Conservation (phyloP, 2,329 filamentous ascomycete species). For the Rhinocladiella similis region DNA sequence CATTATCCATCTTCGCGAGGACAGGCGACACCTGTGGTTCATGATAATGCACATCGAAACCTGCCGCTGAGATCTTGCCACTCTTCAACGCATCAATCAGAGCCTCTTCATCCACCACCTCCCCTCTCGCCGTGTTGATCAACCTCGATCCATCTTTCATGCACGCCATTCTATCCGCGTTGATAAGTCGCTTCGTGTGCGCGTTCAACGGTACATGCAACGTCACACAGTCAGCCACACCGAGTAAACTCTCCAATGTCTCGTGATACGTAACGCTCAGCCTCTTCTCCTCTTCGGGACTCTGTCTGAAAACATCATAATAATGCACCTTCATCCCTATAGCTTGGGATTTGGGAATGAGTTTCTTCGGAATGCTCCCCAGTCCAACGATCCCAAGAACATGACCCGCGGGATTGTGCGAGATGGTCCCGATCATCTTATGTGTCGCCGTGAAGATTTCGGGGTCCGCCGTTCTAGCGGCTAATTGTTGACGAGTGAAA, state of each 20-base stretch:
- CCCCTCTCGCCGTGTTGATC: conserved; percentile 7
- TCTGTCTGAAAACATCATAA: conserved; percentile 40
- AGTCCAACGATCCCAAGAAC: conserved; percentile 56
- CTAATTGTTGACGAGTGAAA: conserved; percentile 50
- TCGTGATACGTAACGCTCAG: conserved; percentile 35
- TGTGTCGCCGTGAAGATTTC: conserved; percentile 46
- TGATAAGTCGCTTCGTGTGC: conserved; percentile 32
- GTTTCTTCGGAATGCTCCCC: conserved; percentile 48
- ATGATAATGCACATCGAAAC: conserved; percentile 11
- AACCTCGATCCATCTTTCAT: conserved; percentile 8
- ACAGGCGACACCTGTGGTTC: conserved; percentile 5
- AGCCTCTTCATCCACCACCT: conserved; percentile 11
- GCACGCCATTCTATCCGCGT: conserved; percentile 2
- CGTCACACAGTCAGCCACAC: conserved; percentile 36
- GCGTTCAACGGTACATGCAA: conserved; percentile 37
- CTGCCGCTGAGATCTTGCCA: conserved; percentile 3
- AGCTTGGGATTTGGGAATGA: conserved; percentile 48
- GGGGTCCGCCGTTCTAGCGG: conserved; percentile 46
- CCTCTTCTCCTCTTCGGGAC: conserved; percentile 33
- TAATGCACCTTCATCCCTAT: conserved; percentile 58
- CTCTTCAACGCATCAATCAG: conserved; percentile 5
- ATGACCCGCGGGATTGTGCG: conserved; percentile 51
- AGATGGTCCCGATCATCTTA: conserved; percentile 46
- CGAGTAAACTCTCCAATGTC: conserved; percentile 30
- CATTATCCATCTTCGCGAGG: conserved; percentile 42